Evolutionary conservation across 1,284 basidiomycete genomes (phyloP).

Genomic region (Ustilago shanxiensis): DNA sequence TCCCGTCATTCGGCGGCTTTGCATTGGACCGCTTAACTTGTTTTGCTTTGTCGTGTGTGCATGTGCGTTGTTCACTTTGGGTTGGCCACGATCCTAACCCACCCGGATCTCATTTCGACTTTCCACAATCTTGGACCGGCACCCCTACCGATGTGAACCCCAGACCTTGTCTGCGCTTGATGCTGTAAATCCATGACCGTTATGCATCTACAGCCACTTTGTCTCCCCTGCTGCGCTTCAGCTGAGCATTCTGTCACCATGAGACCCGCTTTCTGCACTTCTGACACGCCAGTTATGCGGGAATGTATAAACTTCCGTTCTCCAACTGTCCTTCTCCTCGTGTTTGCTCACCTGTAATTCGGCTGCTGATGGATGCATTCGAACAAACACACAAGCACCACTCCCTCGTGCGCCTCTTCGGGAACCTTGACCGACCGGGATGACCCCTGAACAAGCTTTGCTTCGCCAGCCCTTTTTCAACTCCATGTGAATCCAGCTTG

Average conservation of each 20-base stretch:
- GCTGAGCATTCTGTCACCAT: conserved; percentile 1
- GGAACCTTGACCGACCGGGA: conserved; percentile 30
- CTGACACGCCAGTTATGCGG: conserved; percentile 7
- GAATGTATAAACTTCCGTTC: conserved; percentile 4
- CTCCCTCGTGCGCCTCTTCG: conserved; percentile 27
- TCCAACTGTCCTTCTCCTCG: neutral
- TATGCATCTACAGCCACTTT: neutral
- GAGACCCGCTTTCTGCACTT: conserved; percentile 3
- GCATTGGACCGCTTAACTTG: neutral
- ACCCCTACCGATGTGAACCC: conserved; percentile 13
- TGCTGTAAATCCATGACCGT: conserved; percentile 1
- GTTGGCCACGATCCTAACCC: neutral
- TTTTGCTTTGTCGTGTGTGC: neutral
- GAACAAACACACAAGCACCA: conserved; percentile 20
- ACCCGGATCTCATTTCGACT: conserved; percentile 22
- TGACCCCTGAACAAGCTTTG: neutral
- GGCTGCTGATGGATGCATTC: conserved; percentile 18
- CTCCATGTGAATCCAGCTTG: neutral
- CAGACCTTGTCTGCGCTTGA: conserved; percentile 13
- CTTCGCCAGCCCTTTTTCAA: neutral
- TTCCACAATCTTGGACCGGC: conserved; percentile 12
- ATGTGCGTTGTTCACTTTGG: neutral
- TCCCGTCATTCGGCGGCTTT: conserved; percentile 2
- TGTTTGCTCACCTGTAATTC: neutral
- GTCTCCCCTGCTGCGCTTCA: neutral